These are phyloP conservation scores for Nakazawaea laoshanensis DNA, from an alignment of 805 yeast genomes.

Conservation along the genomic window DNA sequence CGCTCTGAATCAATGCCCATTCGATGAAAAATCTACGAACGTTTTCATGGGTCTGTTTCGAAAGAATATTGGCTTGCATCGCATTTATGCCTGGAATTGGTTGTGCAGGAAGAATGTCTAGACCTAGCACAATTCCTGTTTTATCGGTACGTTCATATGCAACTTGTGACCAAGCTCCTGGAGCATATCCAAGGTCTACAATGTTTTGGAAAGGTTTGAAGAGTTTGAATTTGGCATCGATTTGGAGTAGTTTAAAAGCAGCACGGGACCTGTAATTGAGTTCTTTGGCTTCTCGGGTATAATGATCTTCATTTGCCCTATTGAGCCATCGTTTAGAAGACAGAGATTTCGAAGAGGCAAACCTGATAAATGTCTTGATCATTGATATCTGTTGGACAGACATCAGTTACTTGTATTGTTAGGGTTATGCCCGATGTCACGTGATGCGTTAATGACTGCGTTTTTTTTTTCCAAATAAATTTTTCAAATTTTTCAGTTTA, in stretches of 20 bases:
- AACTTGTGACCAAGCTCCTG: conserved; percentile 93
- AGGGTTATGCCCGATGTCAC: no score
- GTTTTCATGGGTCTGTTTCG: conserved; percentile 49
- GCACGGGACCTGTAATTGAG: conserved; percentile 74
- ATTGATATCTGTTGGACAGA: neutral
- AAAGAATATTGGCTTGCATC: conserved; percentile 82
- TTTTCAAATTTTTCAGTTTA: neutral
- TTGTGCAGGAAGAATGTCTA: conserved; percentile 67
- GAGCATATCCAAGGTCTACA: conserved; percentile 87
- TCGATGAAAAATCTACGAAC: conserved; percentile 42
- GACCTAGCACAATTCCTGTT: conserved; percentile 60
- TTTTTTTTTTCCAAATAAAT: no score
- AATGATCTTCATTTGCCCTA: conserved; percentile 60
- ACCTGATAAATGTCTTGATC: neutral
- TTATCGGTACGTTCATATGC: conserved; percentile 46
- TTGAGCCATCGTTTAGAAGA: conserved; percentile 70
- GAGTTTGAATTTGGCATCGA: conserved; percentile 55
- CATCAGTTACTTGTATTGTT: no score
- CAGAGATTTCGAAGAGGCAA: conserved; percentile 19
- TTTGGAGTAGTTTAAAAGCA: conserved; percentile 77
- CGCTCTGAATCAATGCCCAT: no score
- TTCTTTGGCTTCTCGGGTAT: conserved; percentile 56
- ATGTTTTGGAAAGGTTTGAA: conserved; percentile 47
- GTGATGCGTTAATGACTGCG: neutral
- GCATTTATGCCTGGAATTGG: conserved; percentile 79